Conservation (phyloP, 2,329 filamentous ascomycete species). For the Westerdykella ornata region DNA sequence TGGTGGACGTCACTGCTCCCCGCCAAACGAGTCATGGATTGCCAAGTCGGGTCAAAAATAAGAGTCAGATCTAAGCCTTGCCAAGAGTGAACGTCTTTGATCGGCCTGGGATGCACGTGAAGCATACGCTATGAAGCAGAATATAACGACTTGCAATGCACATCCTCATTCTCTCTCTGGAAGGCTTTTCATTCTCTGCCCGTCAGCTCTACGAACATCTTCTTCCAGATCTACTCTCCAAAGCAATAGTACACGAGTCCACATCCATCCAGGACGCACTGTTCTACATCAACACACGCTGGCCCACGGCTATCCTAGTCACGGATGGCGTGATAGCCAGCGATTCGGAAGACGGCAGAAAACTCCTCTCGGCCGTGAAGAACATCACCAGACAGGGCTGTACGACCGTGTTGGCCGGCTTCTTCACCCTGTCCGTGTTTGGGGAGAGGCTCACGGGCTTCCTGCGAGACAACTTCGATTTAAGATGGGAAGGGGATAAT, state of each 20-base stretch:
- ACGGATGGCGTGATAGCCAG: slow-evolving; percentile 14
- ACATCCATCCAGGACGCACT: slow-evolving; percentile 17
- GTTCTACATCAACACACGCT: slow-evolving; percentile 15
- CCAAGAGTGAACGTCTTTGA: too few species aligned
- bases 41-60: not conserved
- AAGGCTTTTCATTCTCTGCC: slow-evolving; percentile 20
- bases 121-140: not conserved
- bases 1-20: not conserved
- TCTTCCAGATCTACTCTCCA: slow-evolving; percentile 17
- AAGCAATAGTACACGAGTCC: slow-evolving; percentile 20
- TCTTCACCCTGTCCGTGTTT: slow-evolving; percentile 13
- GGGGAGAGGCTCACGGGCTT: slow-evolving; percentile 8
- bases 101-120: too few species aligned
- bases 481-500: slow-evolving; percentile 11
- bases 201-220: slow-evolving; percentile 20
- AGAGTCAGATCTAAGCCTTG: not conserved
- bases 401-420: slow-evolving; percentile 19
- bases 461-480: slow-evolving; percentile 15
- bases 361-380: slow-evolving; percentile 10
- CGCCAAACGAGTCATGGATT: not conserved
- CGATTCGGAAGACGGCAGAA: slow-evolving; percentile 9
- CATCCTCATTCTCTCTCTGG: slow-evolving; percentile 18
- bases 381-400: slow-evolving; percentile 17
- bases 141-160: slow-evolving; percentile 13
- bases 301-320: slow-evolving; percentile 21